Conservation (phyloP, 306 rosid genomes). For the Corylus americana region DNA sequence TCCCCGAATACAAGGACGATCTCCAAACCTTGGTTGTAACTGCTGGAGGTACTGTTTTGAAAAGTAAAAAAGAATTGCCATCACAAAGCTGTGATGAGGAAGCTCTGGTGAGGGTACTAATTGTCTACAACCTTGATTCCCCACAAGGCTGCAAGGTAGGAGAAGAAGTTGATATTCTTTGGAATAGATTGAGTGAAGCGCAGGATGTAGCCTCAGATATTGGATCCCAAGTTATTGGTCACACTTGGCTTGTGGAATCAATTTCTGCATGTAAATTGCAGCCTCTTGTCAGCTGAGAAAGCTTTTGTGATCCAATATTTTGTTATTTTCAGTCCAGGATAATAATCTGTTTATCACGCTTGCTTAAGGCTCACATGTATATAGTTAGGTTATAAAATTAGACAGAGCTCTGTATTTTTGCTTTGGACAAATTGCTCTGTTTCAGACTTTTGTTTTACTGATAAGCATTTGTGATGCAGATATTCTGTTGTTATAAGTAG, state of each 20-base stretch:
- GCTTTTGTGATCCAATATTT: slow-evolving; percentile 3
- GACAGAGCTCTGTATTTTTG: not conserved
- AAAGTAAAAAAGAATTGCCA: slow-evolving; percentile 50
- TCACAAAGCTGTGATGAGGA: slow-evolving; percentile 21
- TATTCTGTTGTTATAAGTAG: not conserved
- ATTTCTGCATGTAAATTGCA: slow-evolving; percentile 71
- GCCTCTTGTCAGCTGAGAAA: slow-evolving; percentile 52
- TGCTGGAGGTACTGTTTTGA: slow-evolving; percentile 66
- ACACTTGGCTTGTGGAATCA: slow-evolving; percentile 89
- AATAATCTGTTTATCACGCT: not conserved
- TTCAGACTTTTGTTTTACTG: not conserved
- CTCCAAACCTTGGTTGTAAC: slow-evolving; percentile 63
- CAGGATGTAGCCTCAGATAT: slow-evolving; percentile 62
- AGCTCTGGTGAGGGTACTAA: slow-evolving; percentile 39
- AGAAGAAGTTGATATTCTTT: slow-evolving; percentile 80
- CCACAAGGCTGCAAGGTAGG: slow-evolving; percentile 76
- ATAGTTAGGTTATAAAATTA: not conserved
- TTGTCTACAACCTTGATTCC: slow-evolving; percentile 81
- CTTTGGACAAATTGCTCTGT: not conserved
- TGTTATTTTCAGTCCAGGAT: not conserved
- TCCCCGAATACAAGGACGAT: slow-evolving; percentile 51
- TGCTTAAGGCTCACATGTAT: not conserved
- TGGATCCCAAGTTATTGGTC: slow-evolving; percentile 63
- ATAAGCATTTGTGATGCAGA: not conserved
- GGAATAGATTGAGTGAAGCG: slow-evolving; percentile 78